Conservation (phyloP, 805 yeast genomes). For the Kodamaea lidongshanica region DNA sequence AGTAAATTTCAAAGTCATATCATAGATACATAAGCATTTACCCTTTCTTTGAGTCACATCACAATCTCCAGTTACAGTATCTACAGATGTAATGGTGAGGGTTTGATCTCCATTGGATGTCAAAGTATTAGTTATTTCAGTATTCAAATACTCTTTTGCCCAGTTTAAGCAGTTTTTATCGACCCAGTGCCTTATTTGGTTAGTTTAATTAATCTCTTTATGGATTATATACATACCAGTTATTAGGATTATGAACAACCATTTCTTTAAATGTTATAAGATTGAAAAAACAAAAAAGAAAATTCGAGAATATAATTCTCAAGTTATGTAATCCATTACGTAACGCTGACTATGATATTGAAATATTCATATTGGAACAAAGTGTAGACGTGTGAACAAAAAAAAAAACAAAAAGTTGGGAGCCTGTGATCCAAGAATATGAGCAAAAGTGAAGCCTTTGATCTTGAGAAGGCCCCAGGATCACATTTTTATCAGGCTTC, state of each 20-base stretch:
- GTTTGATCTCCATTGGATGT: conserved; percentile 19
- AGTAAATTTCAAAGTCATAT: conserved; percentile 48
- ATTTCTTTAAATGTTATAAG: conserved; percentile 20
- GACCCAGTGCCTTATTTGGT: conserved; percentile 56
- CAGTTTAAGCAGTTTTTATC: conserved; percentile 63
- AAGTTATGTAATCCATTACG: conserved; percentile 1
- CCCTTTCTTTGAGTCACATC: conserved; percentile 83
- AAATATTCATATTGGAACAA: conserved; percentile 2
- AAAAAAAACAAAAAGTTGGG: too few species aligned
- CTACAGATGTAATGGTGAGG: conserved; percentile 33
- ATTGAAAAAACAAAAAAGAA: conserved; percentile 1
- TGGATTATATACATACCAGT: conserved; percentile 42
- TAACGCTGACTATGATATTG: too few species aligned
- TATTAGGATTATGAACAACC: conserved; percentile 69
- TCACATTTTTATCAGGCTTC: conserved; percentile 4
- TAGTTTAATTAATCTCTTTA: background rate
- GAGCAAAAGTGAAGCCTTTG: conserved; percentile 4
- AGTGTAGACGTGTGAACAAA: conserved; percentile 2
- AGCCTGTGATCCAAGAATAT: too few species aligned
- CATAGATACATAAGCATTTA: conserved; percentile 69
- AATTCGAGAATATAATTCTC: conserved; percentile 2
- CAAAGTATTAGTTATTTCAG: conserved; percentile 27
- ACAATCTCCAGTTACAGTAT: conserved; percentile 59
- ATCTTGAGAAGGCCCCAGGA: conserved; percentile 7
- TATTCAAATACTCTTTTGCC: conserved; percentile 47